Evolutionary conservation across 768 basidiomycete genomes (phyloP), one percentile per base, ranked within the genome.

Genomic region (Daedaleopsis nitida): DNA sequence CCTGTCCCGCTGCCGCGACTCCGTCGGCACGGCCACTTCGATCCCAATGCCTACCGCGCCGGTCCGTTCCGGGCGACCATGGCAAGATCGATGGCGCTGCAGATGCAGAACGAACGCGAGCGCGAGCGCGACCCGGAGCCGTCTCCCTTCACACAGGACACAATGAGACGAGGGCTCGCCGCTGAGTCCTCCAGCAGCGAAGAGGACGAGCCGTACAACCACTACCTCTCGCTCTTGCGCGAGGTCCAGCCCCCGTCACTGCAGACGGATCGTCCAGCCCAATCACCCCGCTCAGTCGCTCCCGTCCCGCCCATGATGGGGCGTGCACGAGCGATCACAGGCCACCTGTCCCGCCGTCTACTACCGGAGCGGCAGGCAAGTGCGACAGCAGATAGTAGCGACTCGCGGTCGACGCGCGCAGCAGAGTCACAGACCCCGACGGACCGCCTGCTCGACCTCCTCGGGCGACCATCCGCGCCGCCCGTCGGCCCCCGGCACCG

Each of bases 31-130:
- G 13, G 52, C 44, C 37, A 48, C 44, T 59, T 69, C 50, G 64
- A 71, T 49, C 52, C 72, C 21, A 64, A 69, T 21, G 66, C 63
- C 16, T 73, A 65, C 48, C 69, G 65, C 35, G 67, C 68, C 1
- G 72, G 72, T 8, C 72, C 71, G 3, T 73, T 72, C 64, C 69
- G 72, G 16, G 71, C 70, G 7, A 62, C 69, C 13, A 44, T 70
- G 16, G 65, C 62, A 16, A 62, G 68, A 8, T 65, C 68, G 5
- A 44, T 64, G 27, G 54, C 64, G 24, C 43, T 67, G 32, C 60
- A 67, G 35, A 47, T 60, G 9, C 50, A 43, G 47, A 49, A 13
- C 23, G 27, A 32, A 62, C 9, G 11, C 39, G 39, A 42, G 27
- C 27, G 27, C 27, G 27, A 49, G 50, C 14, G 10, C 19, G 3